These are phyloP conservation scores for Fusarium clavum DNA, from an alignment of 2,329 filamentous ascomycete species.

Conservation along the genomic window DNA sequence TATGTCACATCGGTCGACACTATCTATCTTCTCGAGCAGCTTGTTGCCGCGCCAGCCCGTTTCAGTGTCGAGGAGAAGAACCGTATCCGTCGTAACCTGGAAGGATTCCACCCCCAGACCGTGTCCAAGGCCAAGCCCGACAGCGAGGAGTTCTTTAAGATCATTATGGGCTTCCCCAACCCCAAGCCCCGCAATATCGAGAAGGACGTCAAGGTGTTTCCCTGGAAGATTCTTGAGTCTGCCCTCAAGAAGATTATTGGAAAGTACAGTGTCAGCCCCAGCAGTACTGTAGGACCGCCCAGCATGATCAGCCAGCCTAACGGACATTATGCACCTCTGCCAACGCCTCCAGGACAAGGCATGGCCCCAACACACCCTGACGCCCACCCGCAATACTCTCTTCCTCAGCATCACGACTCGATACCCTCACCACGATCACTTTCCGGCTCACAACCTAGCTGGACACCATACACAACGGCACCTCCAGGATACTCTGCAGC, in stretches of 20 bases:
- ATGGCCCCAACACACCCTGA: slow-evolving; percentile 51
- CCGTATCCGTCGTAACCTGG: slow-evolving; percentile 92
- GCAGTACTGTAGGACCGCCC: slow-evolving; percentile 52
- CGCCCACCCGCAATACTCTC: slow-evolving; percentile 53
- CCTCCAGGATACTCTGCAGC: slow-evolving; percentile 50
- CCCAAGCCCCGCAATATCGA: slow-evolving; percentile 98
- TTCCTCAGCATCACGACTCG: slow-evolving; percentile 60
- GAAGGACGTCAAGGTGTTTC: slow-evolving; percentile 99
- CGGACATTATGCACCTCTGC: slow-evolving; percentile 57
- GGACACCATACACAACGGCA: slow-evolving; percentile 59
- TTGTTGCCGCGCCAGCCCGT: slow-evolving; percentile 78
- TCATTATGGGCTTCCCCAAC: slow-evolving; percentile 97
- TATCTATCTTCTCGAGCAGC: slow-evolving; percentile 91
- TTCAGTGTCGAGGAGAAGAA: slow-evolving; percentile 99
- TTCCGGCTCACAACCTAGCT: slow-evolving; percentile 60
- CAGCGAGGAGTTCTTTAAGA: slow-evolving; percentile 97
- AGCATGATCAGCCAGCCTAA: slow-evolving; percentile 57
- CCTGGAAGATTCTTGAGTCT: slow-evolving; percentile 88
- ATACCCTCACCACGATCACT: slow-evolving; percentile 66
- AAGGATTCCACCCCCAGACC: slow-evolving; percentile 91
- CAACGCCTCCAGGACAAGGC: slow-evolving; percentile 58
- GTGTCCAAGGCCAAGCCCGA: slow-evolving; percentile 93
- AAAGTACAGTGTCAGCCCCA: slow-evolving; percentile 79
- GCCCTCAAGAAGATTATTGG: slow-evolving; percentile 98
- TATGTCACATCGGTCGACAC: slow-evolving; percentile 98